phyloP scores from a whole-genome alignment of 441 rosid species.

The Cnidoscolus chayamansa region DNA sequence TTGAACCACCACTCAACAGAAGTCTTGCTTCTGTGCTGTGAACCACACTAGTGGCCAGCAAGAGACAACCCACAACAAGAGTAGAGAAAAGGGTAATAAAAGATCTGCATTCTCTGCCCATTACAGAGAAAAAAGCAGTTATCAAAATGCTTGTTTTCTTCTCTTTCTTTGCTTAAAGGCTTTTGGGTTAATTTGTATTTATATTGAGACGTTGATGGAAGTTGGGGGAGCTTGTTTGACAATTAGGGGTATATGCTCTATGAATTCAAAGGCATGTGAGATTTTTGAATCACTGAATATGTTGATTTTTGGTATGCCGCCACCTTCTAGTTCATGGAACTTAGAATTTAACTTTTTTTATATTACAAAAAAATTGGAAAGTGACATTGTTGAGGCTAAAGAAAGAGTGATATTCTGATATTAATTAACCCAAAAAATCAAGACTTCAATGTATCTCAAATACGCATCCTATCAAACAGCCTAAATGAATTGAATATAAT shows the following conservation, averaged over 20 bases:
- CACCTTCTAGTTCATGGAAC: slow-evolving; percentile 26
- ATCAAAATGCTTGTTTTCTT: too few species aligned
- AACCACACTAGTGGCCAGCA: slow-evolving; percentile 2
- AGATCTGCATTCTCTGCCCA: slow-evolving; percentile 18
- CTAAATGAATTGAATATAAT: too few species aligned
- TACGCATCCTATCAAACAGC: too few species aligned
- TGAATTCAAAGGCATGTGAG: slow-evolving; percentile 17
- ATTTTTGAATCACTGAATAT: slow-evolving; percentile 1
- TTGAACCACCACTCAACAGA: slow-evolving; percentile 8
- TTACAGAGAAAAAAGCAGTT: background rate
- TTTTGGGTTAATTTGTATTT: slow-evolving; percentile 12
- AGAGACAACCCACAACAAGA: slow-evolving; percentile 23
- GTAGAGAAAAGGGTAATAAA: slow-evolving; percentile 1
- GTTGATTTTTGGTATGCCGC: slow-evolving; percentile 24
- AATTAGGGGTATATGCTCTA: background rate
- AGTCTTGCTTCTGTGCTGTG: slow-evolving; percentile 22
- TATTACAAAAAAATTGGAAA: background rate
- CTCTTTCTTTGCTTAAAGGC: too few species aligned
- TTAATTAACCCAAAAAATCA: too few species aligned
- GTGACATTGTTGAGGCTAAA: slow-evolving; percentile 6
- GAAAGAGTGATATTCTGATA: background rate
- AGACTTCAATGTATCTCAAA: too few species aligned
- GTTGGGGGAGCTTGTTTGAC: slow-evolving; percentile 23
- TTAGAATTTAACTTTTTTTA: background rate
- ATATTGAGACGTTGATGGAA: slow-evolving; percentile 9